Evolutionary conservation across 345 rosid species (phyloP), one percentile per base, ranked within the genome.

Genomic region (Gynandropsis gynandra): DNA sequence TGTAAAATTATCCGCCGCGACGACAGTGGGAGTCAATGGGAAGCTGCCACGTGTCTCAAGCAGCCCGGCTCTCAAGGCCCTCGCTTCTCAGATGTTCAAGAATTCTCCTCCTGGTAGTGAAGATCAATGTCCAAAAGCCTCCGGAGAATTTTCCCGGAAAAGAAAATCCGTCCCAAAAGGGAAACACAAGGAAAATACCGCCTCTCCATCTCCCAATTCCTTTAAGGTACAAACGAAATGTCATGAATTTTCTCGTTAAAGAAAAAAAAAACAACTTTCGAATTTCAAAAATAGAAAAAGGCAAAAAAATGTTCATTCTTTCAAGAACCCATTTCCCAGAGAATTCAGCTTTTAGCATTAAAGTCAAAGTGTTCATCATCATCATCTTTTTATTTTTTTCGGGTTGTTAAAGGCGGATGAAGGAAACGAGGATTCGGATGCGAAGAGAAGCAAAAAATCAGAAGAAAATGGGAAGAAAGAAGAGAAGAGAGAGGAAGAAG

Each of bases 41-140:
- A 80, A 67, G 20, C 16, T 82, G 47, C 7, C 78, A 13, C 81
- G 95, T 56, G 80, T 85, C 49, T 73, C 78, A 1, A 89, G 87
- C 48, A 82, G 68, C 36, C 82, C 89, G 10, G 65, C 80, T 17
- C 67, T 82, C 16, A 67, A 74, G 46, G 71, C 67, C 9, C 8
- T 54, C 10, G 72, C 21, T 4, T 15, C 47, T 35, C 58, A 36
- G 50, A 44, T 39, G 29, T 24, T 2, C 5, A 24, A 24, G 29
- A 24, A 24, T 24, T n/a, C n/a, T n/a, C 29, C 29, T 56, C 63
- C 54, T 27, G 32, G 20, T 48, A 48, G 57, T 1, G 75, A 48
- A 14, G 68, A 72, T 35, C 33, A 43, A 13, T 65, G 32, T 40
- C 20, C 37, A 2, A 69, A 55, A 27, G 53, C 42, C n/a, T 53